Evolutionary conservation across 176 grass and related monocot genomes (phyloP), one percentile per base, ranked within the genome.

Genomic region (Pontederia crassipes): DNA sequence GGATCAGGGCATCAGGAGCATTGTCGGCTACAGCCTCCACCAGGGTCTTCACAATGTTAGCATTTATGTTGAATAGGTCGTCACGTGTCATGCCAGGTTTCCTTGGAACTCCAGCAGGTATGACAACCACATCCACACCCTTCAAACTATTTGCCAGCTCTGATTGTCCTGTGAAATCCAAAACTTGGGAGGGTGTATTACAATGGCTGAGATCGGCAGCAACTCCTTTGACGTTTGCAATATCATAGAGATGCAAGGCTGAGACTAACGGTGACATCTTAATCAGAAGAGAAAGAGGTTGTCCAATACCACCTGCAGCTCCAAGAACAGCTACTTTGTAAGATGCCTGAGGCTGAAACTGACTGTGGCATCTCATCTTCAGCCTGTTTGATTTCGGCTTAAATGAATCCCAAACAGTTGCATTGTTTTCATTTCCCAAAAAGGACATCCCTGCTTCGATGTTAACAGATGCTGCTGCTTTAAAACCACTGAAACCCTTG

Each of bases 191-290:
- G 59, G 59, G 59, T n/a, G 59, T 62, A 62, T 62, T 62, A 29
- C 59, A 62, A 62, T 62, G 59, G 29, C 59, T 62, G 32, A 62
- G 59, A 46, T 62, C 59, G n/a, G 59, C 59, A 62, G 59, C 29
- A 46, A 62, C 59, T 17, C 59, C 59, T 62, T 62, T 62, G 14
- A 61, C 59, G n/a, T 61, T 61, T 46, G 59, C 59, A 61, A 61
- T 10, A 61, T 61, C 59, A 46, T 61, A 61, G 28, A 61, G 59
- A 61, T 61, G 59, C 59, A 61, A 45, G 14, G 59, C 27, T 17
- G 59, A 61, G 29, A 61, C 59, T 29, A 61, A n/a, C 3, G 59
- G 59, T 15, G 59, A 61, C 59, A 61, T 61, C 59, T 61, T 61
- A 45, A 61, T 45, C 27, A 61, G 29, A 46, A 61, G 59, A 45